Percentiles rank a stretch among this genome's conserved stretches.
phyloP scores from a whole-genome alignment of 805 yeast species.

The Cyberlindnera maritima region DNA sequence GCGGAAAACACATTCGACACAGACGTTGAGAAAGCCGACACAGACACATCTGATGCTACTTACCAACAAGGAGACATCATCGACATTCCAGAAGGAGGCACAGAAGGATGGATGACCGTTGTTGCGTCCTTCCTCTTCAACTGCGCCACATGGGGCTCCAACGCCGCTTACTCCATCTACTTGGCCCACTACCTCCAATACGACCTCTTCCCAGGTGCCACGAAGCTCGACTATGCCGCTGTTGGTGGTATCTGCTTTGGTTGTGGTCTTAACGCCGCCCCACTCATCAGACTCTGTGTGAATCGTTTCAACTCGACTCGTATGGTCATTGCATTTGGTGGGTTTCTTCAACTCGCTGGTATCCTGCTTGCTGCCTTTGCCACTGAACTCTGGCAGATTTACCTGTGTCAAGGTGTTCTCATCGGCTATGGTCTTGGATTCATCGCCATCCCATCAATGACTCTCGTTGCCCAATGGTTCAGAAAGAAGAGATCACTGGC shows the following conservation, averaged over 20 bases:
- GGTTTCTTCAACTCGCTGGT: slow-evolving; percentile 49
- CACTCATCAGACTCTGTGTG: slow-evolving; percentile 36
- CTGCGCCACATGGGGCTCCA: slow-evolving; percentile 29
- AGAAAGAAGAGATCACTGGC: slow-evolving; percentile 54
- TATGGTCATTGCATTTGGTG: slow-evolving; percentile 46
- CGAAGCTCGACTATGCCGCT: slow-evolving; percentile 58
- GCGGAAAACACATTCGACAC: not conserved
- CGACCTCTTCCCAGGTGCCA: slow-evolving; percentile 49
- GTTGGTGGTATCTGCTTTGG: slow-evolving; percentile 65
- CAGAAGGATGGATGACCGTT: slow-evolving; percentile 27
- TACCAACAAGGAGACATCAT: slow-evolving; percentile 5
- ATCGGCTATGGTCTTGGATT: slow-evolving; percentile 53
- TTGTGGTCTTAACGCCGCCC: slow-evolving; percentile 58
- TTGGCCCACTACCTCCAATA: slow-evolving; percentile 54
- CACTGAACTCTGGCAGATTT: slow-evolving; percentile 60
- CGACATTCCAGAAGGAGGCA: slow-evolving; percentile 28
- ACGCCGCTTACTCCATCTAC: slow-evolving; percentile 51
- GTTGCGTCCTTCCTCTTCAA: slow-evolving; percentile 23
- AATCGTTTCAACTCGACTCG: slow-evolving; percentile 37
- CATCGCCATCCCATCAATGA: slow-evolving; percentile 54
- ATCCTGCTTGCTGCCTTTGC: slow-evolving; percentile 59
- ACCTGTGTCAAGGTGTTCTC: slow-evolving; percentile 64
- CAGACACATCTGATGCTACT: not conserved
- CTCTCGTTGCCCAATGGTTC: slow-evolving; percentile 71
- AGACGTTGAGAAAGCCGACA: slow-evolving; percentile 5